A percentile compares a stretch with the other conserved stretches of the same genome.
Evolutionary conservation across 352 stramenopile species (phyloP).

Genomic region (Phytopythium kandeliae): DNA sequence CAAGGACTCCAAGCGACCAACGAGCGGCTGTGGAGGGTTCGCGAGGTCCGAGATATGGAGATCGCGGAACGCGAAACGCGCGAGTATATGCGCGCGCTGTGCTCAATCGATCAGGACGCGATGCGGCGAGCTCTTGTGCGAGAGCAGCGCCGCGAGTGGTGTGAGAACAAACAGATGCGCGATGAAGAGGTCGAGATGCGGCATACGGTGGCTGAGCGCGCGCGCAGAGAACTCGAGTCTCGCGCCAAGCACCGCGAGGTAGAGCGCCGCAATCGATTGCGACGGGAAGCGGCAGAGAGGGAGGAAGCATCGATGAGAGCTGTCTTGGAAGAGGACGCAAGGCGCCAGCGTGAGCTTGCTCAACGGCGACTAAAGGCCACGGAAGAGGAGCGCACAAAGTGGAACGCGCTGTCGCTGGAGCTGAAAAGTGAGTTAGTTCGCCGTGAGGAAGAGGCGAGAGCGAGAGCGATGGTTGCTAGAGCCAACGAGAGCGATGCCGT

Average conservation of each 20-base stretch:
- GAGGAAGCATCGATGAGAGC: slow-evolving; percentile 17
- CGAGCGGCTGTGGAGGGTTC: slow-evolving; percentile 25
- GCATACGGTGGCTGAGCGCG: slow-evolving; percentile 35
- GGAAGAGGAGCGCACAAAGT: slow-evolving; percentile 19
- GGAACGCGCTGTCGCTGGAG: slow-evolving; percentile 22
- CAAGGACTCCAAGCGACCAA: slow-evolving; percentile 16
- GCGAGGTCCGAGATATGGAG: slow-evolving; percentile 32
- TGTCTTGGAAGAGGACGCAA: slow-evolving; percentile 19
- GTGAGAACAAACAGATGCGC: slow-evolving; percentile 43
- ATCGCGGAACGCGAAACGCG: slow-evolving; percentile 37
- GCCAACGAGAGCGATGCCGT: slow-evolving; percentile 1
- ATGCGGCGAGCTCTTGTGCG: slow-evolving; percentile 24
- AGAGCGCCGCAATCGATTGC: slow-evolving; percentile 18
- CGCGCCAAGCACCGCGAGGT: slow-evolving; percentile 20
- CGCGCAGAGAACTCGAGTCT: not conserved
- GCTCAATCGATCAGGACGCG: slow-evolving; percentile 25
- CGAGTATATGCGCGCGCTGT: slow-evolving; percentile 37
- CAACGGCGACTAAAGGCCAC: slow-evolving; percentile 14
- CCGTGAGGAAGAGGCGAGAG: slow-evolving; percentile 7
- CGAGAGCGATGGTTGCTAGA: not conserved
- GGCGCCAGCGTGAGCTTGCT: slow-evolving; percentile 23
- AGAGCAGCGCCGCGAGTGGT: slow-evolving; percentile 25
- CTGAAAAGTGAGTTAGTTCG: slow-evolving; percentile 13
- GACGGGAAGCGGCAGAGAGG: slow-evolving; percentile 23
- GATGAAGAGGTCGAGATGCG: slow-evolving; percentile 51